Percentiles rank a stretch among this genome's conserved stretches.
Conservation (phyloP, 1,284 basidiomycete species). For the Bjerkandera adusta region DNA sequence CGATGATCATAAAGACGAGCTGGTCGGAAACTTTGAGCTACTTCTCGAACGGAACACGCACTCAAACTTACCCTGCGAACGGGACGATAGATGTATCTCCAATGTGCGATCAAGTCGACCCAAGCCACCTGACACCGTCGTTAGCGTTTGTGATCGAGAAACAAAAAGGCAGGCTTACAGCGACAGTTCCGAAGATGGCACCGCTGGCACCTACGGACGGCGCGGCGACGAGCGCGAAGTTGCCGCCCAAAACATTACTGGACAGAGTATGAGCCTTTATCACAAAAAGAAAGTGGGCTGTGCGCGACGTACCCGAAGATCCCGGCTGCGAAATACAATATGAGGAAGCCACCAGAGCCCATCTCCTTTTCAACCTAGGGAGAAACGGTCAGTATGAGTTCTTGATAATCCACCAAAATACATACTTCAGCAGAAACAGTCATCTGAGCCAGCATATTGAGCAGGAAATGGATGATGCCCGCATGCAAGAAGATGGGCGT, state of each 20-base stretch:
- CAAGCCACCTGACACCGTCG: slow-evolving; percentile 54
- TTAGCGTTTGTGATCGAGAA: neutral
- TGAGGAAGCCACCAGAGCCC: slow-evolving; percentile 79
- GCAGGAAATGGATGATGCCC: slow-evolving; percentile 82
- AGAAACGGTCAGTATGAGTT: slow-evolving; percentile 4
- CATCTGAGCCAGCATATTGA: slow-evolving; percentile 91
- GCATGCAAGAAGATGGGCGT: slow-evolving; percentile 90
- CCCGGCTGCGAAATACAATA: slow-evolving; percentile 87
- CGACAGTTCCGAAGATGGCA: slow-evolving; percentile 91
- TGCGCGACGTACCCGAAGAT: slow-evolving; percentile 71
- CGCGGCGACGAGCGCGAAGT: slow-evolving; percentile 86
- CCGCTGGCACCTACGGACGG: slow-evolving; percentile 94
- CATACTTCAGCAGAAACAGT: slow-evolving; percentile 74
- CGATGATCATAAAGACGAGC: slow-evolving; percentile 81
- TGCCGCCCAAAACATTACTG: slow-evolving; percentile 85
- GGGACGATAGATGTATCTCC: slow-evolving; percentile 84
- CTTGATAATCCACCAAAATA: neutral
- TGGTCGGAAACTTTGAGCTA: slow-evolving; percentile 28
- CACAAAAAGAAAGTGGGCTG: neutral
- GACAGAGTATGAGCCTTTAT: slow-evolving; percentile 10
- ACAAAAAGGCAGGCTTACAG: slow-evolving; percentile 44
- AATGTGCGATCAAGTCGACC: slow-evolving; percentile 91
- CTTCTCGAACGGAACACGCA: neutral
- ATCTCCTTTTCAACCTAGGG: slow-evolving; percentile 81
- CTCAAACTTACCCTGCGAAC: slow-evolving; percentile 57